These are phyloP conservation scores for Pyronema omphalodes DNA, from an alignment of 495 filamentous ascomycete species.

Conservation along the genomic window DNA sequence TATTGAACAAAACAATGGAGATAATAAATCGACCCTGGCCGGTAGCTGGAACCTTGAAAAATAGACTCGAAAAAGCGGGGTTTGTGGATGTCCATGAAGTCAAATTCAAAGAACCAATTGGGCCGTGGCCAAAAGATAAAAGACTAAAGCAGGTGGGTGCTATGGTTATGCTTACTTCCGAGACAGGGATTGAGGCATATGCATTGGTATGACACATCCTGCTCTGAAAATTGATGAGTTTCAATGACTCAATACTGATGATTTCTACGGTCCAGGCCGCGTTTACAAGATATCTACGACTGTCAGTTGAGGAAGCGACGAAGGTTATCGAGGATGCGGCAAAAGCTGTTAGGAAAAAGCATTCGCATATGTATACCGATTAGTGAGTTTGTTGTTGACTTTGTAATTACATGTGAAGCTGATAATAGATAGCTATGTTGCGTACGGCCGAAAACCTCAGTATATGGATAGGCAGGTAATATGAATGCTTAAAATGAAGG, in stretches of 20 bases:
- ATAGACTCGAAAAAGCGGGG: no score
- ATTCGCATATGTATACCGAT: constrained; percentile 1
- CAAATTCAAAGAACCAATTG: background rate
- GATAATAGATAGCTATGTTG: background rate
- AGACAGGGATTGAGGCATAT: constrained; percentile 6
- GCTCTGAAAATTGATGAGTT: no score
- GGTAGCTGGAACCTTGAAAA: no score
- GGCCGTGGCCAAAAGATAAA: constrained; percentile 6
- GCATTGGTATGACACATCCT: background rate
- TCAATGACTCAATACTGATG: no score
- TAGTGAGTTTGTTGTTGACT: background rate
- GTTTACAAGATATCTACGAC: constrained; percentile 4
- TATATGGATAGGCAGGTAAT: background rate
- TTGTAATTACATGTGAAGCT: background rate
- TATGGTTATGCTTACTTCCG: background rate
- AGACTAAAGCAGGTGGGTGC: constrained; percentile 4
- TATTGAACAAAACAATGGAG: background rate
- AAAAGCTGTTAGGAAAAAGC: background rate
- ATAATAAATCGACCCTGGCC: background rate
- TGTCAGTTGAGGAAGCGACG: constrained; percentile 11
- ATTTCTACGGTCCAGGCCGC: background rate
- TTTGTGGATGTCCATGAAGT: no score
- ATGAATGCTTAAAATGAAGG: no score
- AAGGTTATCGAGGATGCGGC: constrained; percentile 7
- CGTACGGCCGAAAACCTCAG: background rate